Evolutionary conservation across 2,329 filamentous ascomycete genomes (phyloP).

Genomic region (Botrytis sinoallii): DNA sequence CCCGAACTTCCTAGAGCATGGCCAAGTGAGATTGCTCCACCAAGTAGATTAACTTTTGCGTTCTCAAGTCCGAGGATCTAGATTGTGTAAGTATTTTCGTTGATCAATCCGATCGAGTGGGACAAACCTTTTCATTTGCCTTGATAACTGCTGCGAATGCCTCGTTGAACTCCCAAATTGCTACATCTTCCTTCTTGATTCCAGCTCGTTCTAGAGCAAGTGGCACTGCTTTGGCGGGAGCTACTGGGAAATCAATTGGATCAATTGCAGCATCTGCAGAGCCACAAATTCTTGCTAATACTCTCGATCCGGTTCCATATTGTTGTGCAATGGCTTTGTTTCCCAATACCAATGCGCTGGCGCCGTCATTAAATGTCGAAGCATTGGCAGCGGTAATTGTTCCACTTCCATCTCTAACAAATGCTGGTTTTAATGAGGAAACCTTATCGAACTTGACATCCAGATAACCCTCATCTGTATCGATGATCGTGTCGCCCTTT

Average conservation of each 20-base stretch:
- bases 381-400: constrained; percentile 94
- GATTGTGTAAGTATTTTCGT: constrained; percentile 14
- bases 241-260: constrained; percentile 89
- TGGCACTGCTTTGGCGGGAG: constrained; percentile 87
- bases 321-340: constrained; percentile 77
- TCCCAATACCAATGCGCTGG: constrained; percentile 81
- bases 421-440: constrained; percentile 82
- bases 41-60: constrained; percentile 80
- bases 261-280: constrained; percentile 89
- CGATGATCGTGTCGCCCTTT: constrained; percentile 78
- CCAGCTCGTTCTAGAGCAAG: constrained; percentile 85
- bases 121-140: constrained; percentile 76
- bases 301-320: constrained; percentile 73
- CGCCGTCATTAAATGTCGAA: constrained; percentile 92
- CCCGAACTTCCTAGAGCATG: constrained; percentile 93
- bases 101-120: background rate
- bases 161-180: constrained; percentile 98
- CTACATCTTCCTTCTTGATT: constrained; percentile 86
- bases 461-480: constrained; percentile 84
- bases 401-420: constrained; percentile 78
- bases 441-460: constrained; percentile 87
- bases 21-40: constrained; percentile 87
- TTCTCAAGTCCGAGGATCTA: constrained; percentile 64
- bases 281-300: constrained; percentile 81
- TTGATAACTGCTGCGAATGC: constrained; percentile 95